Conservation (phyloP, 2,329 filamentous ascomycete species). For the Trichoderma sp. region DNA sequence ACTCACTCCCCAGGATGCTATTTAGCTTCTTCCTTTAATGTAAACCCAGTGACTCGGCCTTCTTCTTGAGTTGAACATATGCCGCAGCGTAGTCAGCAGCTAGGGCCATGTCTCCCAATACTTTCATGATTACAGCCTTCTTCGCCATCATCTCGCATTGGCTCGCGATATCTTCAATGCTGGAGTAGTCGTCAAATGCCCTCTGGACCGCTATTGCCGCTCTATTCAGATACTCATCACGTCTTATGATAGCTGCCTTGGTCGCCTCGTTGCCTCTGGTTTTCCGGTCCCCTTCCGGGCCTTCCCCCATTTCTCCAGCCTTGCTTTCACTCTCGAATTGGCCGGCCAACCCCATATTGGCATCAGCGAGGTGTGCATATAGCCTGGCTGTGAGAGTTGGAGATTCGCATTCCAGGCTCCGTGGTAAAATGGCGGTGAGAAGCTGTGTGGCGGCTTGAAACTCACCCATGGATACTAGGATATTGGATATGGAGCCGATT, state of each 20-base stretch:
- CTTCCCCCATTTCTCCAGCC: not conserved
- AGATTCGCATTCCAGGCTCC: slow-evolving; percentile 69
- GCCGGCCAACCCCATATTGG: slow-evolving; percentile 74
- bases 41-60: slow-evolving; percentile 31
- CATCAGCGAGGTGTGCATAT: slow-evolving; percentile 70
- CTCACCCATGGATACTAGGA: slow-evolving; percentile 68
- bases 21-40: slow-evolving; percentile 15
- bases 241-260: slow-evolving; percentile 28
- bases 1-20: not conserved
- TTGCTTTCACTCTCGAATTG: not conserved
- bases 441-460: slow-evolving; percentile 65
- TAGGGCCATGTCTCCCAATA: slow-evolving; percentile 60
- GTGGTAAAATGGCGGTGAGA: slow-evolving; percentile 67
- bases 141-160: slow-evolving; percentile 79
- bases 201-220: slow-evolving; percentile 60
- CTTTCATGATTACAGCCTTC: slow-evolving; percentile 72
- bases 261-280: not conserved
- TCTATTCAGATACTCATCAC: slow-evolving; percentile 55
- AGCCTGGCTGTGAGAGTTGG: slow-evolving; percentile 59
- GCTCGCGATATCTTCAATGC: slow-evolving; percentile 61
- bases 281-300: not conserved
- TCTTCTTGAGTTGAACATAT: slow-evolving; percentile 57
- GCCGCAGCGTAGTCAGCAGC: slow-evolving; percentile 65
- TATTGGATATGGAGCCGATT: slow-evolving; percentile 61
- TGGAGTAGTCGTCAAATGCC: slow-evolving; percentile 62